Percentiles rank a stretch among this genome's conserved stretches.
These are phyloP conservation scores for Cordyceps fumosorosea DNA, from an alignment of 2,329 filamentous ascomycete species.

Conservation along the genomic window DNA sequence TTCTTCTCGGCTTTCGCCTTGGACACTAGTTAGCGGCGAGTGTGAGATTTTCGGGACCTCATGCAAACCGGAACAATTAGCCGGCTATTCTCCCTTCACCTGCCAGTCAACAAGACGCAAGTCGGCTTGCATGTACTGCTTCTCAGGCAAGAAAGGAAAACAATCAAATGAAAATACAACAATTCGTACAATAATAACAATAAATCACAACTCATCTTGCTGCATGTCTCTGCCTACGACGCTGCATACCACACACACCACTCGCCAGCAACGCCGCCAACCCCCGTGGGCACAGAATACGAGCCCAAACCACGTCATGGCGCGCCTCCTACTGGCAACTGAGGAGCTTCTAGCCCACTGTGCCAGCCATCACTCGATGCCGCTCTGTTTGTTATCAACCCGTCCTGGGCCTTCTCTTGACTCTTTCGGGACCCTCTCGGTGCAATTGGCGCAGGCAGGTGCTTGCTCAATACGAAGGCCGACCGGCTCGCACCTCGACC, in stretches of 20 bases:
- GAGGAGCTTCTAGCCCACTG: background rate
- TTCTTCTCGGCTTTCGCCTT: background rate
- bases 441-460: no score
- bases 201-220: background rate
- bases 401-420: no score
- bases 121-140: background rate
- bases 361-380: background rate
- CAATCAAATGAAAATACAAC: background rate
- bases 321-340: background rate
- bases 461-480: no score
- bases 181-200: background rate
- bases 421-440: background rate
- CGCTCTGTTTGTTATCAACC: no score
- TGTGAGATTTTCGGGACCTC: background rate
- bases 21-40: background rate
- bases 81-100: no score
- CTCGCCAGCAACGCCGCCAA: background rate
- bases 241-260: background rate
- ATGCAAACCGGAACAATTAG: background rate
- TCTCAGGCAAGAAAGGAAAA: background rate
- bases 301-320: constrained; percentile 2
- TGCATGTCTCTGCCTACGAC: background rate
- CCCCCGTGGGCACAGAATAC: background rate
- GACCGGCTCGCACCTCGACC: no score
- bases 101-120: background rate